These are phyloP conservation scores for Cutaneotrichosporon sp. DNA, from an alignment of 1,284 basidiomycete species.

Conservation along the genomic window DNA sequence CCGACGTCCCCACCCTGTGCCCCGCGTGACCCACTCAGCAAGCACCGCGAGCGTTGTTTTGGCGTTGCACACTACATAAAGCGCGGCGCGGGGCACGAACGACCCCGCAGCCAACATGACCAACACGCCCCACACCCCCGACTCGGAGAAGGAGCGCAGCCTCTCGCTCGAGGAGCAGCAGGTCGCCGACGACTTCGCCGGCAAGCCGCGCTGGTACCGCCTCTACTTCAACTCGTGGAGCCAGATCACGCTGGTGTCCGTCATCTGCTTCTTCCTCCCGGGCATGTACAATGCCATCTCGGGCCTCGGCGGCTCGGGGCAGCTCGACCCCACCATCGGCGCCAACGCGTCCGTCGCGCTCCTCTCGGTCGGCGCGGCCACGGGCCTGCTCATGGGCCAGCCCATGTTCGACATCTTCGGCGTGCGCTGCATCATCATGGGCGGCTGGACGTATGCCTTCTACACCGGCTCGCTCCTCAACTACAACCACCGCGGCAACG, in stretches of 20 bases:
- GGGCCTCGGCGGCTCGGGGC: constrained; percentile 27
- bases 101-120: not conserved
- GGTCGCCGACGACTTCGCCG: not conserved
- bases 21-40: not conserved
- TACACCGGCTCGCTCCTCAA: constrained; percentile 27
- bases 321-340: constrained; percentile 29
- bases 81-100: not conserved
- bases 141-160: not conserved
- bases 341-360: constrained; percentile 28
- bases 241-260: constrained; percentile 27
- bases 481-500: constrained; percentile 63
- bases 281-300: constrained; percentile 30
- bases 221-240: constrained; percentile 17
- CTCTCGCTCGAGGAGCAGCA: not conserved
- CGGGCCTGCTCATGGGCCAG: constrained; percentile 27
- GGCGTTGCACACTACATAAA: not conserved
- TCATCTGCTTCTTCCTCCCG: constrained; percentile 26
- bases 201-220: constrained; percentile 6
- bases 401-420: constrained; percentile 29
- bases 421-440: constrained; percentile 23
- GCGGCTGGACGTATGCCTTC: constrained; percentile 29
- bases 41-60: not conserved
- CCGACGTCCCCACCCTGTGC: not conserved
- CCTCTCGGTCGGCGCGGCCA: constrained; percentile 24
- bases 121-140: not conserved